Evolutionary conservation across 2,329 filamentous ascomycete genomes (phyloP), one percentile per base, ranked within the genome.

Genomic region (Blastomyces silverae): DNA sequence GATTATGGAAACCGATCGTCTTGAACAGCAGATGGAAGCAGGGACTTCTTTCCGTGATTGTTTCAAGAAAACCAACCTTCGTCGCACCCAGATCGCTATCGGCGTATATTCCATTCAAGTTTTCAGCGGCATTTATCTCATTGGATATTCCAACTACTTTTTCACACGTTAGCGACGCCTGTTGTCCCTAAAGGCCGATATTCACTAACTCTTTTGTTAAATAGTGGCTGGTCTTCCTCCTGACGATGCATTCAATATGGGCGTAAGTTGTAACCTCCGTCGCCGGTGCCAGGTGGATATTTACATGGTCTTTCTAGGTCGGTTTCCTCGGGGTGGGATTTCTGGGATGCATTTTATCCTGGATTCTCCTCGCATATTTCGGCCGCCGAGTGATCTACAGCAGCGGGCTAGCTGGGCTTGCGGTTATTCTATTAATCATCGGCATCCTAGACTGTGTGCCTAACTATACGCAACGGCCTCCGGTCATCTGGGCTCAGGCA

Each of bases 101-200:
- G 76, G 76, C 8, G 79, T 79, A 22, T 81, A 79, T 66, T 71
- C 74, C 37, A 78, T 77, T 60, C 78, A 81, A 64, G 75, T 79
- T 63, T 67, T 80, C 4, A 76, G 74, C n/a, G 79, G 78, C 1
- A 75, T 78, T 55, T 77, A 81, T 62, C 76, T 80, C 7, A 68
- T 76, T 37, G 78, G 77, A 39, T 80, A 79, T 68, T 65, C 66
- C 5, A 69, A 65, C 50, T 69, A 69, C 39, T 69, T 69, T 67
- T 78, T 53, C 68, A 71, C 7, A 13, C n/a, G 58, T 65, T 56
- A 62, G 56, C 10, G 22, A 57, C 42, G 31, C 48, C n/a, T 50
- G 2, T 22, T 50, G 20, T 22, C 11, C 37, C 28, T 15, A 34
- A 17, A 31, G 2, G 11, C 34, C 22, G 25, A 58, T 10, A 57